Conservation (phyloP, 2,329 filamentous ascomycete species). For the Sarocladium oryzae region DNA sequence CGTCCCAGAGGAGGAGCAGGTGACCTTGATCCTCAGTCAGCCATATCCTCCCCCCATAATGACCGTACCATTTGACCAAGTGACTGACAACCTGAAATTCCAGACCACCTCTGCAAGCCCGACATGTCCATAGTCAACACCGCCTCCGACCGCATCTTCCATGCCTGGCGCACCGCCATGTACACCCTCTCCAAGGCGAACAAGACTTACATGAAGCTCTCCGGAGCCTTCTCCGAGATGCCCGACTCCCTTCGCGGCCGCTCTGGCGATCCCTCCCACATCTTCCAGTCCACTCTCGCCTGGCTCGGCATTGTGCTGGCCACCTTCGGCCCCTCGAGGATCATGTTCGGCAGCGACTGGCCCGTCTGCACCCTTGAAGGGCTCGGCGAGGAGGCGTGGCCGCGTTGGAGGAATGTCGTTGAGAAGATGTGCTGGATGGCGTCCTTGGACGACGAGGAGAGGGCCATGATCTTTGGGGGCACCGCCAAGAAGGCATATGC, state of each 20-base stretch:
- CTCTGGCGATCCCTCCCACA: constrained; percentile 39
- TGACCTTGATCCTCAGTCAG: constrained; percentile 65
- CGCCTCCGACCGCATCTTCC: constrained; percentile 50
- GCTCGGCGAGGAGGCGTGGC: constrained; percentile 56
- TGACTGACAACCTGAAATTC: constrained; percentile 7
- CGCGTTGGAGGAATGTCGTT: constrained; percentile 67
- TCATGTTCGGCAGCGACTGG: constrained; percentile 95
- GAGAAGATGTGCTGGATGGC: constrained; percentile 60
- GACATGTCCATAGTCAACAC: constrained; percentile 59
- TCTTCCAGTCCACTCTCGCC: constrained; percentile 58
- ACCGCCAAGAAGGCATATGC: constrained; percentile 68
- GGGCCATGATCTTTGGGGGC: constrained; percentile 62
- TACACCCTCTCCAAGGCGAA: constrained; percentile 57
- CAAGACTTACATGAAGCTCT: constrained; percentile 85
- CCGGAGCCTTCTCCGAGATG: constrained; percentile 78
- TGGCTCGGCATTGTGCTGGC: constrained; percentile 69
- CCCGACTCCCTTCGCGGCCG: constrained; percentile 42
- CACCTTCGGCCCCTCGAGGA: constrained; percentile 61
- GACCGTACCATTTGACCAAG: constrained; percentile 6
- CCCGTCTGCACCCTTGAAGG: constrained; percentile 69
- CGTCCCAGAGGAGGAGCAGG: constrained; percentile 51
- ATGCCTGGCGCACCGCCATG: constrained; percentile 64
- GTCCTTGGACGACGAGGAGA: constrained; percentile 52
- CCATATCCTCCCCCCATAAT: constrained; percentile 16
- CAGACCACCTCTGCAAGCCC: constrained; percentile 88